Conservation (phyloP, 176 grass and related monocot genomes). For the Olyra latifolia region DNA sequence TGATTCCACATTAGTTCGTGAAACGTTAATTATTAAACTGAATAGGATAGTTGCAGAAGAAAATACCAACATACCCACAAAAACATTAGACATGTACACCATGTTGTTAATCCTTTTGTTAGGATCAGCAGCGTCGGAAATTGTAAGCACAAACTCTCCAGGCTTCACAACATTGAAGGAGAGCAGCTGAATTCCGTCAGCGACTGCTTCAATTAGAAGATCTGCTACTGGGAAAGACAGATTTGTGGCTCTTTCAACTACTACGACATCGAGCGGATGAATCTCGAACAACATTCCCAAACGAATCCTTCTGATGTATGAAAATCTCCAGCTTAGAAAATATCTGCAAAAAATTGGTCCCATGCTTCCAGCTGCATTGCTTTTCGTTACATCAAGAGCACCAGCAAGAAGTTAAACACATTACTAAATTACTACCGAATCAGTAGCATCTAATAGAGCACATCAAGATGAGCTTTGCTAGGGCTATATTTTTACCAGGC, state of each 20-base stretch:
- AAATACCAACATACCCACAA: constrained; percentile 42
- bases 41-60: not conserved
- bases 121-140: constrained; percentile 35
- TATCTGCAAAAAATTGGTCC: too few species aligned
- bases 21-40: not conserved
- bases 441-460: not conserved
- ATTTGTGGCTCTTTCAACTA: constrained; percentile 44
- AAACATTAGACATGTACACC: constrained; percentile 50
- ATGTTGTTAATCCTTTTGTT: too few species aligned
- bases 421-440: not conserved
- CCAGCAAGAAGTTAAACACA: constrained; percentile 28
- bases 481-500: constrained; percentile 38
- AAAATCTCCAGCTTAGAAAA: constrained; percentile 62
- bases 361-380: constrained; percentile 48
- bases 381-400: constrained; percentile 41
- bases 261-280: constrained; percentile 44
- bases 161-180: constrained; percentile 41
- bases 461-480: not conserved
- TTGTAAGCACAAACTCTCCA: constrained; percentile 44
- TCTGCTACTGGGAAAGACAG: constrained; percentile 46
- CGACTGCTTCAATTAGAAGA: constrained; percentile 46
- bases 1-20: not conserved
- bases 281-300: constrained; percentile 56
- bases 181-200: constrained; percentile 49
- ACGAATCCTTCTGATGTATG: constrained; percentile 57